These are phyloP conservation scores for Vachellia collinsii DNA, from an alignment of 306 rosid genomes.

Conservation along the genomic window DNA sequence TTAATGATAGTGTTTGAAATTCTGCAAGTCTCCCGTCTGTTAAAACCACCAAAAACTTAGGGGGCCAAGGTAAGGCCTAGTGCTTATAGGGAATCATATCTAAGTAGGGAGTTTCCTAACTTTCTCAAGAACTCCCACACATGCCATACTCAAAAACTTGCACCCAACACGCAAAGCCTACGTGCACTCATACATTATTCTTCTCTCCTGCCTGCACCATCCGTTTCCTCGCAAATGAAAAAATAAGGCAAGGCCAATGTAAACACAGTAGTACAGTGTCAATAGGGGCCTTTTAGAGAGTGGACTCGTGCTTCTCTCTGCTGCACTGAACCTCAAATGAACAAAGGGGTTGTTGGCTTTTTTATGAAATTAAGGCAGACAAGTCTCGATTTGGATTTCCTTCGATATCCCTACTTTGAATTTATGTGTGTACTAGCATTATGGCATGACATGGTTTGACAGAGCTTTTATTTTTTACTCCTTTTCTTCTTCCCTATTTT, in stretches of 20 bases:
- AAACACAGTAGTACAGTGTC: neutral
- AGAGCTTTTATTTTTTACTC: neutral
- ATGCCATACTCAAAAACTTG: constrained; percentile 63
- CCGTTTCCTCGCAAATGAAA: constrained; percentile 34
- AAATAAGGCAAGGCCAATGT: neutral
- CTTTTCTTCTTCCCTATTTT: neutral
- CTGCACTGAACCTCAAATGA: constrained; percentile 44
- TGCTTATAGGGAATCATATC: constrained; percentile 63
- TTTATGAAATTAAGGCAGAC: constrained; percentile 48
- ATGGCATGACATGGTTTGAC: constrained; percentile 42
- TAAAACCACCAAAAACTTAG: constrained; percentile 48
- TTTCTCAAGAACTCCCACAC: constrained; percentile 36
- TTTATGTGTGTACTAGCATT: constrained; percentile 42
- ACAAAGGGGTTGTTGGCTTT: constrained; percentile 38
- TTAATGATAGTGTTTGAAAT: constrained; percentile 45
- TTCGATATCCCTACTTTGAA: constrained; percentile 49
- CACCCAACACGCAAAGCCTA: constrained; percentile 80
- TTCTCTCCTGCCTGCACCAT: constrained; percentile 36
- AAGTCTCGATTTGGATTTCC: constrained; percentile 45
- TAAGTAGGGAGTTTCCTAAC: constrained; percentile 45
- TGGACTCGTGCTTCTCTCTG: constrained; percentile 42
- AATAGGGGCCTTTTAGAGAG: constrained; percentile 21
- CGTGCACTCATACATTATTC: constrained; percentile 75
- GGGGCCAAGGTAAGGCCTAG: constrained; percentile 48
- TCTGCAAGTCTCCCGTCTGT: constrained; percentile 37